Evolutionary conservation across 805 yeast genomes (phyloP).

Genomic region (Dipodascopsis tothii): DNA sequence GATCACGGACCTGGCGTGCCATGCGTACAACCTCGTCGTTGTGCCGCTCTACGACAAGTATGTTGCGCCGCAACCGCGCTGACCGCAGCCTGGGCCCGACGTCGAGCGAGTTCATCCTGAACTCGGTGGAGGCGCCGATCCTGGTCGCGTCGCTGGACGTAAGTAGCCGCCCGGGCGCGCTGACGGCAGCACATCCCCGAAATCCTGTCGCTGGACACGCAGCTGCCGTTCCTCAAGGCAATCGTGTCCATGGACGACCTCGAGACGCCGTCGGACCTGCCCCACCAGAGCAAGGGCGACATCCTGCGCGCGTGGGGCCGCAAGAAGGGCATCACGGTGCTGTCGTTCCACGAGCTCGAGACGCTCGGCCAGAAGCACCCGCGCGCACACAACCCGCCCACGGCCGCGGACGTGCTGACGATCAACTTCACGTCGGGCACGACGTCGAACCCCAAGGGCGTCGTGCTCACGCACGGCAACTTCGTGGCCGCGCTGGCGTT

Average conservation of each 20-base stretch:
- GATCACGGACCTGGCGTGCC: conserved; percentile 60
- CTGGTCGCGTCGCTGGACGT: conserved; percentile 43
- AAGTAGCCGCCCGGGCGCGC: neutral
- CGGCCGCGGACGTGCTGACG: conserved; percentile 48
- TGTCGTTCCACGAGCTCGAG: conserved; percentile 37
- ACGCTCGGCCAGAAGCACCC: conserved; percentile 43
- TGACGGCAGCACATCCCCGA: conserved; percentile 37
- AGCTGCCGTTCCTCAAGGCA: conserved; percentile 40
- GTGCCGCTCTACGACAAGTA: conserved; percentile 45
- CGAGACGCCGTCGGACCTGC: conserved; percentile 31
- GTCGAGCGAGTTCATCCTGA: conserved; percentile 56
- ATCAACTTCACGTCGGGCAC: conserved; percentile 71
- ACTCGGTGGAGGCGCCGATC: conserved; percentile 55
- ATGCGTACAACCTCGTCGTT: conserved; percentile 47
- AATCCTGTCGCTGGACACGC: conserved; percentile 42
- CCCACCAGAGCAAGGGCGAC: conserved; percentile 27
- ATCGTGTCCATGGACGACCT: conserved; percentile 50
- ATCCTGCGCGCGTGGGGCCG: conserved; percentile 28
- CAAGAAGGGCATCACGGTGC: conserved; percentile 34
- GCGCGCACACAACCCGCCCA: conserved; percentile 41
- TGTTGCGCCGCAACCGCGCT: neutral
- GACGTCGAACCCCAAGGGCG: conserved; percentile 71
- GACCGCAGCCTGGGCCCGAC: conserved; percentile 45
- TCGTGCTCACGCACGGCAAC: conserved; percentile 46
- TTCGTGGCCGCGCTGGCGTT: conserved; percentile 43